Evolutionary conservation across 2,329 filamentous ascomycete genomes (phyloP), one percentile per base, ranked within the genome.

Genomic region (Sporothrix euskadiensis): DNA sequence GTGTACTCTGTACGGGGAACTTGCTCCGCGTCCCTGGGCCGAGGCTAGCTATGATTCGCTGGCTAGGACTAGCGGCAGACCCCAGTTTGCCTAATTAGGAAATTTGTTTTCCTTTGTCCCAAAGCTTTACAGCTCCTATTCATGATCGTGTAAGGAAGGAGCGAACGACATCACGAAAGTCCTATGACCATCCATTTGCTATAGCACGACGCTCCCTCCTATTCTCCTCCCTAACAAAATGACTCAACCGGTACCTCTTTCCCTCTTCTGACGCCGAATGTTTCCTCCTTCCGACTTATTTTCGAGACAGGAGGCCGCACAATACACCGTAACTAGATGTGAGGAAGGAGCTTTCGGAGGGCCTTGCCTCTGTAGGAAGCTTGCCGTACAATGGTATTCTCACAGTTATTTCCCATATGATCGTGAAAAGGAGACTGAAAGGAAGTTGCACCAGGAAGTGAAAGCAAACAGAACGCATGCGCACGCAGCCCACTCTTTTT

Each of bases 41-140:
- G 35, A 54, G 12, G 12, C 19, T 32, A 19, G 16, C 22, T 71
- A 30, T 74, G 69, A 74, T 71, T 74, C 68, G 73, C 47, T 30
- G 30, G 30, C 9, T 71, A 3, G n/a, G 16, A 63, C 56, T 61
- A 26, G 56, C 30, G 8, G n/a, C 8, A 44, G 19, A 57, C 22
- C 32, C 35, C 26, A 32, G 26, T 69, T 69, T 74, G 71, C 73
- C 73, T 66, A 74, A 74, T 63, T 63, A 57, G 73, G 73, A 69
- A 74, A 16, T 72, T 26, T 74, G 30, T 72, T 72, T 79, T 79
- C 12, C 47, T 44, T 77, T 78, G 9, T 41, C 39, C 26, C 30
- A 41, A 35, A 30, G 52, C 52, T 44, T 7, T n/a, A 16, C 8
- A 10, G 30, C 44, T 30, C 44, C n/a, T 63, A 26, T 71, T 52